phyloP scores from a whole-genome alignment of 129 eudicot species.

The Flaveria linearis region DNA sequence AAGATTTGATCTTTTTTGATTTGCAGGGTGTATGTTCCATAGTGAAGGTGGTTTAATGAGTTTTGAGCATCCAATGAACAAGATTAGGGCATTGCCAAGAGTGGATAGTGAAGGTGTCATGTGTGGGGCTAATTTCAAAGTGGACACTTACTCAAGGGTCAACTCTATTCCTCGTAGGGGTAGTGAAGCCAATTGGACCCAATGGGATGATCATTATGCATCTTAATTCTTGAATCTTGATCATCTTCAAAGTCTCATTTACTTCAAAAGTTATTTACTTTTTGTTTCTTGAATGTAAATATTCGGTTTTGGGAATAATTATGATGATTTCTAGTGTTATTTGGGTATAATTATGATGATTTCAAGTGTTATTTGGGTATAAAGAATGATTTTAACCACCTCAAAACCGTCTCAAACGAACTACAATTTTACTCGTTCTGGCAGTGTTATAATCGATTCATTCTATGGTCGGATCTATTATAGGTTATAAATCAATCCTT shows the following conservation, averaged over 20 bases:
- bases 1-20: background rate
- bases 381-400: too few relatives aligned
- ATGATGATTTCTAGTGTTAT: background rate
- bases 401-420: too few relatives aligned
- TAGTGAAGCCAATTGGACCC: slow-evolving; percentile 77
- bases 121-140: slow-evolving; percentile 94
- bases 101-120: slow-evolving; percentile 91
- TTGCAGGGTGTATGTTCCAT: slow-evolving; percentile 83
- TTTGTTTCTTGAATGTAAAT: slow-evolving; percentile 31
- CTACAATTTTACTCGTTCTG: too few relatives aligned
- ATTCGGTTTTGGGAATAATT: slow-evolving; percentile 15
- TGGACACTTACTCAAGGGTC: slow-evolving; percentile 68
- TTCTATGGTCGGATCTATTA: too few relatives aligned
- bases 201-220: slow-evolving; percentile 54
- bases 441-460: too few relatives aligned
- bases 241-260: background rate
- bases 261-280: background rate
- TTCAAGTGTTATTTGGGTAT: too few relatives aligned
- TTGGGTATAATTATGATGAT: background rate
- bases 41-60: slow-evolving; percentile 96
- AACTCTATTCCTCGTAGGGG: slow-evolving; percentile 88
- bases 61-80: slow-evolving; percentile 97
- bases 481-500: too few relatives aligned
- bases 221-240: slow-evolving; percentile 7
- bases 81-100: slow-evolving; percentile 92